Base-by-base conservation (phyloP, 2,329 filamentous ascomycete genomes). In the Nannizziopsis arthrosporioides region DNA sequence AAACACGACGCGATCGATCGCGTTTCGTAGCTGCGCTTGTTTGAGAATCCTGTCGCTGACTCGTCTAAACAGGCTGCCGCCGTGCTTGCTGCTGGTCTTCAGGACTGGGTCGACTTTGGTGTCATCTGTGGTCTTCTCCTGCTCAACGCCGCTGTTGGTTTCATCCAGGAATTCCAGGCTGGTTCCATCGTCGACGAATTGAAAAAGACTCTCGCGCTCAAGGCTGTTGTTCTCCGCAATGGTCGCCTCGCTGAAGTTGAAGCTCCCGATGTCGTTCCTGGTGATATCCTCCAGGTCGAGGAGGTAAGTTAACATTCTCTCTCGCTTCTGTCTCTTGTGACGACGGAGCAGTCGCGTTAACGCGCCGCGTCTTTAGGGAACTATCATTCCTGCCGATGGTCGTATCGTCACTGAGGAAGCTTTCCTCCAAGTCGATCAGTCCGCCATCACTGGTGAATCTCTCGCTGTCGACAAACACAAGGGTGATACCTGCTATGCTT, bases 31-130 rank as follows among this genome's bases (percentile, higher is more conserved):
- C 12, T 27, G 31, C 30, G 27, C 48, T 44, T 54, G 22, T 55
- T 42, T 45, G 45, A 42, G 49, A 43, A 39, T 43, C 53, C n/a
- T 32, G 40, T 51, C 12, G 32, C 46, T 48, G 30, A 43, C 30
- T 48, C 42, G 17, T 22, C 7, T 3, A 10, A 48, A 27, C 50
- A 81, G 78, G 76, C 79, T 68, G 84, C 85, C 53, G 84, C 84
- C 57, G 73, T 89, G 61, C 76, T 93, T 51, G 86, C 87, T 63
- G 85, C 83, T 53, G 85, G 84, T 79, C 78, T 94, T 37, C 69
- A 84, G 68, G 84, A 92, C 61, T 94, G 87, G 87, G 84, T 94
- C 55, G 87, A 94, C 72, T 90, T 94, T 61, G 87, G 85, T 74
- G 86, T 94, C 62, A 94, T 94, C 57, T 87, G 83, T 67, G 86